Evolutionary conservation across 495 filamentous ascomycete genomes (phyloP), one percentile per base, ranked within the genome.

Genomic region (Hypoxylon lienhwacheense): DNA sequence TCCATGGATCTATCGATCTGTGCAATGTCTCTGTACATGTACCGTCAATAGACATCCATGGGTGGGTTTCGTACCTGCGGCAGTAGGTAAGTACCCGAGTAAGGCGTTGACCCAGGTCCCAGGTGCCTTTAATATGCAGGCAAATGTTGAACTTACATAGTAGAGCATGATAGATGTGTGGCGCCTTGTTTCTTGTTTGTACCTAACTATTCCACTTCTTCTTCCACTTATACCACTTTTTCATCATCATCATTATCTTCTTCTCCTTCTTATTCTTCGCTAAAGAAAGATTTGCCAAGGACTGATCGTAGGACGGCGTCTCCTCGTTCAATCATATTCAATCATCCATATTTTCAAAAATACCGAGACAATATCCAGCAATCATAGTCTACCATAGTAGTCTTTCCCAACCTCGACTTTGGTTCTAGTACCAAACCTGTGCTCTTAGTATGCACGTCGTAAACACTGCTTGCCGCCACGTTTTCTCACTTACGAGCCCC

Each of bases 361-460:
- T n/a, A n/a, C n/a, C n/a, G n/a, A n/a, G n/a, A n/a, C n/a, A n/a
- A n/a, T n/a, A n/a, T n/a, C n/a, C n/a, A n/a, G n/a, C n/a, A n/a
- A n/a, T n/a, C n/a, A n/a, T n/a, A n/a, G n/a, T n/a, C n/a, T n/a
- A n/a, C n/a, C n/a, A n/a, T n/a, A n/a, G n/a, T n/a, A n/a, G n/a
- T n/a, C n/a, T n/a, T n/a, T n/a, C n/a, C n/a, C n/a, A n/a, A n/a
- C n/a, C n/a, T n/a, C 28, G 44, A 17, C 28, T 40, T 26, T 47
- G 17, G 24, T 45, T 19, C 34, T 28, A 46, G 35, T 22, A 51
- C 50, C 45, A 29, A 26, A 36, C 26, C 45, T 34, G 17, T 40
- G 46, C 47, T 47, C 47, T 47, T 17, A 47, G 58, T 36, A 50
- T n/a, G n/a, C n/a, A n/a, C n/a, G n/a, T n/a, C 47, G 41, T 43